Conservation (phyloP, 495 filamentous ascomycete species). For the Acidiella bohemica region DNA sequence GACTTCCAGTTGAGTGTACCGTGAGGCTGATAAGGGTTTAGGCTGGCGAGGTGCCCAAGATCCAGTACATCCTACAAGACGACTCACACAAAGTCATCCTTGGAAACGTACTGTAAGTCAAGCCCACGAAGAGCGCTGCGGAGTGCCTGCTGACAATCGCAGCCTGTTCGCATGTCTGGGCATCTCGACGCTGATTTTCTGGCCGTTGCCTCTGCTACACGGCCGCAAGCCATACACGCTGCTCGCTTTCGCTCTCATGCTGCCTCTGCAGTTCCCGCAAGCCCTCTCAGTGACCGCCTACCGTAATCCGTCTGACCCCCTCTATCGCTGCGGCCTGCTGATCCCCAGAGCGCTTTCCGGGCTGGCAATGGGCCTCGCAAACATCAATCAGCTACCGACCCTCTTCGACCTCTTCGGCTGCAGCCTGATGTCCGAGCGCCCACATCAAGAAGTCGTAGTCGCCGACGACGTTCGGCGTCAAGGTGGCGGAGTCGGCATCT, state of each 20-base stretch:
- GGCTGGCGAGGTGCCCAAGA: constrained; percentile 57
- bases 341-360: constrained; percentile 50
- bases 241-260: constrained; percentile 46
- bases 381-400: constrained; percentile 57
- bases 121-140: no score
- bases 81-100: constrained; percentile 50
- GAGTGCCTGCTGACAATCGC: background rate
- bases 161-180: constrained; percentile 53
- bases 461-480: constrained; percentile 50
- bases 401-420: constrained; percentile 63
- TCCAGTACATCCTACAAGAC: constrained; percentile 59
- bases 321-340: constrained; percentile 47
- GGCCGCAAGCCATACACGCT: constrained; percentile 64
- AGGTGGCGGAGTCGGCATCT: constrained; percentile 61
- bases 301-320: constrained; percentile 42
- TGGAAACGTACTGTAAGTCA: constrained; percentile 48
- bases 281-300: constrained; percentile 43
- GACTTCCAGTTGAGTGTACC: no score
- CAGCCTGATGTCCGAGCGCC: constrained; percentile 53
- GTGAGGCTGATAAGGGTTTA: constrained; percentile 5
- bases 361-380: constrained; percentile 55
- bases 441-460: constrained; percentile 55
- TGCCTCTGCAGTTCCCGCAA: constrained; percentile 64
- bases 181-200: constrained; percentile 51
- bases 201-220: constrained; percentile 64